A percentile compares a stretch with the other conserved stretches of the same genome.
These are phyloP conservation scores for Bruguiera sexangula DNA, from an alignment of 345 rosid genomes.

Conservation along the genomic window DNA sequence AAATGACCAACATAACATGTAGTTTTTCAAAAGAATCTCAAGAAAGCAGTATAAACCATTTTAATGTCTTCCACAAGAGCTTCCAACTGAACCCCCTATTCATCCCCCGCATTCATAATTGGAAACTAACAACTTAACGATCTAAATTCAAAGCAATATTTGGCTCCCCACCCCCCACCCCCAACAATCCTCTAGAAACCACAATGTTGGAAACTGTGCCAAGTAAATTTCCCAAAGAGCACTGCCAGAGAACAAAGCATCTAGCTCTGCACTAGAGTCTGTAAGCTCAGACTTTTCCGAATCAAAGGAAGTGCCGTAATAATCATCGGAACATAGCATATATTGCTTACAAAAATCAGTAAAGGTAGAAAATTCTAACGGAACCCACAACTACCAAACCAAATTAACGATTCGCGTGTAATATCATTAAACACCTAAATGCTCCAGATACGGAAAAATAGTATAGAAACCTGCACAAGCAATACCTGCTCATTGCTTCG, in stretches of 20 bases:
- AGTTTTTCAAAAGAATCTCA: background rate
- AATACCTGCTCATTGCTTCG: conserved; percentile 86
- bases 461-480: background rate
- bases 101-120: conserved; percentile 55
- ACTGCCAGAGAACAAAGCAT: conserved; percentile 25
- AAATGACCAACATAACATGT: conserved; percentile 17
- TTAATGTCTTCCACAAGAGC: conserved; percentile 56
- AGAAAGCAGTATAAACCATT: conserved; percentile 25
- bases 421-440: background rate
- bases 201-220: conserved; percentile 57
- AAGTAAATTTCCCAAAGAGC: conserved; percentile 55
- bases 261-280: conserved; percentile 23
- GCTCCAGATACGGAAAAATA: conserved; percentile 3
- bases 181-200: background rate
- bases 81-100: conserved; percentile 61
- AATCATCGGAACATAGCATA: conserved; percentile 26
- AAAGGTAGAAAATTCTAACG: conserved; percentile 65
- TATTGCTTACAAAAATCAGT: conserved; percentile 58
- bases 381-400: conserved; percentile 42
- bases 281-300: conserved; percentile 19
- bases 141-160: background rate
- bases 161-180: background rate
- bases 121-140: conserved; percentile 40
- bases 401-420: background rate
- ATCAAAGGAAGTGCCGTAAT: conserved; percentile 15